phyloP scores from a whole-genome alignment of 106 monocot genomes.

The Dendrobium officinale region DNA sequence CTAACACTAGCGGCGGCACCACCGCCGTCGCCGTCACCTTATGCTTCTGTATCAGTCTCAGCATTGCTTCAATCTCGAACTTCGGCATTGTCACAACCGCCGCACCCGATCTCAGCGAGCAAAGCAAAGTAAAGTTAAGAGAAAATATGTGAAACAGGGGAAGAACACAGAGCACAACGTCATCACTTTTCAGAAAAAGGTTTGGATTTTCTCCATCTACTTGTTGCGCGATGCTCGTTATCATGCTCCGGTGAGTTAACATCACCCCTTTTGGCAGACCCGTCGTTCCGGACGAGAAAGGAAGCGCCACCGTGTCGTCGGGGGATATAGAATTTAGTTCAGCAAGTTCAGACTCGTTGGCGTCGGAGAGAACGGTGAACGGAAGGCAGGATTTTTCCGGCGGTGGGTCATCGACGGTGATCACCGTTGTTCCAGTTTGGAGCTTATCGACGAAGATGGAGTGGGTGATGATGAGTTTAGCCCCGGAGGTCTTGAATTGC shows the following conservation, averaged over 20 bases:
- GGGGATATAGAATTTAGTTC: conserved; percentile 22
- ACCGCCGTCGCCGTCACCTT: conserved; percentile 66
- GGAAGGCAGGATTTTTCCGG: conserved; percentile 27
- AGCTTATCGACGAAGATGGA: conserved; percentile 63
- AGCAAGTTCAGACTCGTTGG: conserved; percentile 14
- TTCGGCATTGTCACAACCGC: conserved; percentile 69
- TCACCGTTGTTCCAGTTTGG: conserved; percentile 13
- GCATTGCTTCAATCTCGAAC: conserved; percentile 72
- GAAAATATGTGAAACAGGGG: conserved; percentile 93
- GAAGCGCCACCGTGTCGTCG: conserved; percentile 52
- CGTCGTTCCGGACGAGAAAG: conserved; percentile 89
- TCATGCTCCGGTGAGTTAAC: conserved; percentile 61
- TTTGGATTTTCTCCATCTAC: conserved; percentile 95
- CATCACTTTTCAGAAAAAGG: conserved; percentile 34
- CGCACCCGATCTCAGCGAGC: conserved; percentile 67
- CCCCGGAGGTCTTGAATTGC: conserved; percentile 39
- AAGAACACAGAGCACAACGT: conserved; percentile 86
- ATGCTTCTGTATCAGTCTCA: conserved; percentile 48
- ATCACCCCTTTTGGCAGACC: conserved; percentile 85
- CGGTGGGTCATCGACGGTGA: conserved; percentile 45
- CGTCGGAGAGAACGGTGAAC: conserved; percentile 24
- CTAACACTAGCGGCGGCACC: conserved; percentile 85
- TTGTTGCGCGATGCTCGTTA: conserved; percentile 73
- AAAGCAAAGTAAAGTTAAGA: conserved; percentile 72
- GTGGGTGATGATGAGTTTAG: conserved; percentile 59